These are phyloP conservation scores for Cyclotella baltica DNA, from an alignment of 108 stramenopile genomes.

Conservation along the genomic window DNA sequence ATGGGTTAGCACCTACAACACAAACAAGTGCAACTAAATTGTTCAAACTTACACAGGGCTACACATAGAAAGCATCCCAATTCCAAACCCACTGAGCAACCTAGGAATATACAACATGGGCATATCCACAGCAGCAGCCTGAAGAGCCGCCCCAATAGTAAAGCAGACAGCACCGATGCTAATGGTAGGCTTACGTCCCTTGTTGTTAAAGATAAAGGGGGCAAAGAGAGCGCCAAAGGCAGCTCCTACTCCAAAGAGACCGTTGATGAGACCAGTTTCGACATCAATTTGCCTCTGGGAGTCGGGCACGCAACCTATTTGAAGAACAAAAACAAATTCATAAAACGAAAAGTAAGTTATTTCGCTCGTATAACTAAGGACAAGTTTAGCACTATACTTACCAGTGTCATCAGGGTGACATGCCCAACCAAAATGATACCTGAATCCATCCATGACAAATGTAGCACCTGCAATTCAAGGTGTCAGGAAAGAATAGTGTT, in stretches of 20 bases:
- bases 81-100: constrained; percentile 9
- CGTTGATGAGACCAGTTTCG: constrained; percentile 5
- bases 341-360: not conserved
- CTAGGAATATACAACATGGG: constrained; percentile 10
- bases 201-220: not conserved
- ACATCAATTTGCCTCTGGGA: constrained; percentile 4
- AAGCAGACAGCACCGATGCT: not conserved
- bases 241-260: not conserved
- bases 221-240: constrained; percentile 6
- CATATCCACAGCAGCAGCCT: constrained; percentile 4
- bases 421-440: constrained; percentile 7
- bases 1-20: not conserved
- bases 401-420: constrained; percentile 2
- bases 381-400: not conserved
- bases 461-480: too few relatives aligned
- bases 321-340: not conserved
- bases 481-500: too few relatives aligned
- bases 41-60: constrained; percentile 1
- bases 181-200: constrained; percentile 5
- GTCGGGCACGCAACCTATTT: not conserved
- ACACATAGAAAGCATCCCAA: constrained; percentile 9
- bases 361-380: not conserved
- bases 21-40: not conserved
- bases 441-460: constrained; percentile 51
- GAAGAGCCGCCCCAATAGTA: not conserved